A percentile compares a stretch with the other conserved stretches of the same genome.
phyloP scores from a whole-genome alignment of 345 rosid species.

The Camelina neglecta region DNA sequence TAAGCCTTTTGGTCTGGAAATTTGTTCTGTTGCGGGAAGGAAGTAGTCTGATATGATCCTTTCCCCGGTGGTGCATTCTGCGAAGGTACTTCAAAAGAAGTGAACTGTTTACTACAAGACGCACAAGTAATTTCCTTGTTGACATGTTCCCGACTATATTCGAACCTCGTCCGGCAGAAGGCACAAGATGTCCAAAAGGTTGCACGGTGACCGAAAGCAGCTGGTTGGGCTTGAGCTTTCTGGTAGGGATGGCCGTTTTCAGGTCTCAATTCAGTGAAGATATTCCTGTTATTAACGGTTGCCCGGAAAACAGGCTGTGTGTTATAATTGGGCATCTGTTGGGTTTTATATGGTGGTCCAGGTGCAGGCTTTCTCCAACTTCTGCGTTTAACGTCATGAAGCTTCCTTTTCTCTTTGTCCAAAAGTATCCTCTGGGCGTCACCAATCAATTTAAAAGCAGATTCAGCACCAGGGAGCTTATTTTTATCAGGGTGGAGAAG shows the following conservation, averaged over 20 bases:
- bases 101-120: slow-evolving; percentile 58
- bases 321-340: slow-evolving; percentile 43
- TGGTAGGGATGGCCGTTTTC: slow-evolving; percentile 47
- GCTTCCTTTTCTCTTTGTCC: slow-evolving; percentile 61
- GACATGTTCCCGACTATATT: slow-evolving; percentile 51
- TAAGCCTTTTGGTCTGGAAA: slow-evolving; percentile 47
- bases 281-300: slow-evolving; percentile 30
- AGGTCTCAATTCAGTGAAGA: slow-evolving; percentile 45
- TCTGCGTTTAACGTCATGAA: slow-evolving; percentile 62
- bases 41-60: slow-evolving; percentile 43
- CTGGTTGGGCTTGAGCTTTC: slow-evolving; percentile 51
- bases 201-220: slow-evolving; percentile 41
- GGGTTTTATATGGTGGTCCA: slow-evolving; percentile 40
- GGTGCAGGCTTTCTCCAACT: slow-evolving; percentile 40
- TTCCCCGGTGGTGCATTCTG: slow-evolving; percentile 45
- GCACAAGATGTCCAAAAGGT: slow-evolving; percentile 85
- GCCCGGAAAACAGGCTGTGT: slow-evolving; percentile 44
- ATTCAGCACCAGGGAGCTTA: slow-evolving; percentile 88
- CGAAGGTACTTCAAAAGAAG: slow-evolving; percentile 55
- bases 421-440: slow-evolving; percentile 91
- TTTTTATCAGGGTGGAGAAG: slow-evolving; percentile 96
- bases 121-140: slow-evolving; percentile 54
- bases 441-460: slow-evolving; percentile 90
- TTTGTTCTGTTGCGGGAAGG: slow-evolving; percentile 51
- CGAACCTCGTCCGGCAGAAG: slow-evolving; percentile 56